These are phyloP conservation scores for Eucalyptus cloeziana DNA, from an alignment of 345 rosid species.

Conservation along the genomic window DNA sequence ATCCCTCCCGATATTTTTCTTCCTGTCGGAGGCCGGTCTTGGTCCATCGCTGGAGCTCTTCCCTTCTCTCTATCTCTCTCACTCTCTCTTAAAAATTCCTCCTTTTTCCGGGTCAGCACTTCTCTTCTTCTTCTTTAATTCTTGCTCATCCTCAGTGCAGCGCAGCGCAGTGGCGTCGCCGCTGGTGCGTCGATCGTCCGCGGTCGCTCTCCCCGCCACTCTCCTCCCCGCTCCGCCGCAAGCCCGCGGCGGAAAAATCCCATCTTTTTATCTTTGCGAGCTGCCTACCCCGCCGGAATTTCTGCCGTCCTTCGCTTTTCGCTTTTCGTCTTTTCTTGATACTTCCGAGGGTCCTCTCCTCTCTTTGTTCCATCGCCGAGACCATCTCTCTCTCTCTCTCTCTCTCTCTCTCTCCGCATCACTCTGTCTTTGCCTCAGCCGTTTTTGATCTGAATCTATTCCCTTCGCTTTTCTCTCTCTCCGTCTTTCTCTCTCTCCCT, in stretches of 20 bases:
- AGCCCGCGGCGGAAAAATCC: neutral
- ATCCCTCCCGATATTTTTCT: neutral
- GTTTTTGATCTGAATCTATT: neutral
- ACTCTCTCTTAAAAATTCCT: neutral
- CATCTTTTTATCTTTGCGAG: neutral
- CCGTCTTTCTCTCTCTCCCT: neutral
- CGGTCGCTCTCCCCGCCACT: neutral
- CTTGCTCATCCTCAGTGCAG: neutral
- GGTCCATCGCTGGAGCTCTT: too few relatives aligned
- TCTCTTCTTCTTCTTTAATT: neutral
- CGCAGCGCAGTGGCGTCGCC: neutral
- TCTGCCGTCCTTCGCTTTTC: neutral
- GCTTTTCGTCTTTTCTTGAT: neutral
- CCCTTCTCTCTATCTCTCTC: neutral
- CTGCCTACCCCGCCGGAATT: neutral
- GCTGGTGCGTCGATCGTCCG: neutral
- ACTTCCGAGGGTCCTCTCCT: neutral
- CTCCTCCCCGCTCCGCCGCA: neutral
- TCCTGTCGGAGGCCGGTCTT: neutral
- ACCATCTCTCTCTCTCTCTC: neutral
- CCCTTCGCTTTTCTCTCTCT: neutral
- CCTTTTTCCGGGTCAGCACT: neutral
- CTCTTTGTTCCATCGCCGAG: neutral
- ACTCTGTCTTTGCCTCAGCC: neutral
- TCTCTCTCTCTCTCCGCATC: neutral